Evolutionary conservation across 352 stramenopile species (phyloP).

Genomic region (Phytophthora crassamura): DNA sequence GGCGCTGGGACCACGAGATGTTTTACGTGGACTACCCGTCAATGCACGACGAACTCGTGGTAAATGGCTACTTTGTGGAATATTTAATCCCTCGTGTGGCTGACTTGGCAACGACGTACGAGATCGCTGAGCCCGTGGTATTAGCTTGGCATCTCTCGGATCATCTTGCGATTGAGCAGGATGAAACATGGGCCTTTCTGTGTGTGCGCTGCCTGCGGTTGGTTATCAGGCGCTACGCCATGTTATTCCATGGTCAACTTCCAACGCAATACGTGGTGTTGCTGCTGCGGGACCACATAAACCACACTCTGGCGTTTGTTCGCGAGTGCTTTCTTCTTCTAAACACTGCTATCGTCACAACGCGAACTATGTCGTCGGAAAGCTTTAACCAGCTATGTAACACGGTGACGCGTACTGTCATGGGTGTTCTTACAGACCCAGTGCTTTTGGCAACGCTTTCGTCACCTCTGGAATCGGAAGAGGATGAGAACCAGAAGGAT

Average conservation of each 20-base stretch:
- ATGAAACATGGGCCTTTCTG: slow-evolving; percentile 61
- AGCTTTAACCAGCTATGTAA: slow-evolving; percentile 66
- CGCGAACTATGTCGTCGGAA: slow-evolving; percentile 64
- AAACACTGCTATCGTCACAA: slow-evolving; percentile 76
- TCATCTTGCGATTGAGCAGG: slow-evolving; percentile 65
- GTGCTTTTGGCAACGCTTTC: slow-evolving; percentile 62
- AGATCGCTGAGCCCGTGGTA: slow-evolving; percentile 75
- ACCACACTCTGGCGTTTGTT: slow-evolving; percentile 66
- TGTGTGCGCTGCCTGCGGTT: slow-evolving; percentile 77
- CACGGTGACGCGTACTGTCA: slow-evolving; percentile 51
- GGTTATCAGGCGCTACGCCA: slow-evolving; percentile 77
- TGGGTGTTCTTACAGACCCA: slow-evolving; percentile 69
- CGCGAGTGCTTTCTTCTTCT: slow-evolving; percentile 82
- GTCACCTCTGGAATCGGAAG: slow-evolving; percentile 24
- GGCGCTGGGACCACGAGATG: slow-evolving; percentile 82
- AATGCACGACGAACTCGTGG: slow-evolving; percentile 75
- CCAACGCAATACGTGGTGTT: slow-evolving; percentile 55
- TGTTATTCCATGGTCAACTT: slow-evolving; percentile 81
- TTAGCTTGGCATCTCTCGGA: slow-evolving; percentile 86
- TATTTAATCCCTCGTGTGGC: slow-evolving; percentile 73
- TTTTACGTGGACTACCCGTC: slow-evolving; percentile 81
- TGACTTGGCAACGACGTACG: slow-evolving; percentile 67
- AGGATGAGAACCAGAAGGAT: slow-evolving; percentile 39
- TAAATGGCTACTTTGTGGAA: slow-evolving; percentile 86
- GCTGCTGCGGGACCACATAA: slow-evolving; percentile 61